These are phyloP conservation scores for Pulveroboletus sp. DNA, from an alignment of 1,284 basidiomycete species.

Conservation along the genomic window DNA sequence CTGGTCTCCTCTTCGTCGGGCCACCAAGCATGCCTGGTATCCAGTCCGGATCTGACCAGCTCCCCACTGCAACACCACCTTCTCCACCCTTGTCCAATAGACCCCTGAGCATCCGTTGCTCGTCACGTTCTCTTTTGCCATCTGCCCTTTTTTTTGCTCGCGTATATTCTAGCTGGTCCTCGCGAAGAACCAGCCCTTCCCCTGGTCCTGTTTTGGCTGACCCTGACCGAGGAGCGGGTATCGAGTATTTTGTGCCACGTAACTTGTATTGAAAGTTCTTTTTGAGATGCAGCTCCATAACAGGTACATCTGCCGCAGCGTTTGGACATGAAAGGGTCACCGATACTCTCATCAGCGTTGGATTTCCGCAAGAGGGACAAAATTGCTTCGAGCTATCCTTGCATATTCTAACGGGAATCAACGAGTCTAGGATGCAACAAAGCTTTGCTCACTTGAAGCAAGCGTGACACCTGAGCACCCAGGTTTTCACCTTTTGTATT, in stretches of 20 bases:
- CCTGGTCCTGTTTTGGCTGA: slow-evolving; percentile 80
- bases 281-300: slow-evolving; percentile 86
- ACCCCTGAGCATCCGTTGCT: slow-evolving; percentile 66
- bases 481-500: slow-evolving; percentile 91
- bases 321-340: slow-evolving; percentile 77
- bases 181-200: slow-evolving; percentile 81
- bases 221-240: slow-evolving; percentile 89
- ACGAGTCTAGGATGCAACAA: not conserved
- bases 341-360: slow-evolving; percentile 87
- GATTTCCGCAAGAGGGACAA: slow-evolving; percentile 96
- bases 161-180: slow-evolving; percentile 87
- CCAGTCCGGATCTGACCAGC: slow-evolving; percentile 97
- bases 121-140: slow-evolving; percentile 72
- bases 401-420: slow-evolving; percentile 66
- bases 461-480: slow-evolving; percentile 96
- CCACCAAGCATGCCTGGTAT: slow-evolving; percentile 81
- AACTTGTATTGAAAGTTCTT: slow-evolving; percentile 92
- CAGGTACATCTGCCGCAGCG: slow-evolving; percentile 54
- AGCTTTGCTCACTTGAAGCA: slow-evolving; percentile 90
- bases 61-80: slow-evolving; percentile 54
- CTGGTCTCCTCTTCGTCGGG: slow-evolving; percentile 71
- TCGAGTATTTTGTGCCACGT: slow-evolving; percentile 91
- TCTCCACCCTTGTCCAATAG: slow-evolving; percentile 51
- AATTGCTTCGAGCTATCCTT: slow-evolving; percentile 95
- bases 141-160: slow-evolving; percentile 77